These are phyloP conservation scores for Spizellomyces sp. DNA, from an alignment of 192 early-diverging fungal genomes.

Conservation along the genomic window DNA sequence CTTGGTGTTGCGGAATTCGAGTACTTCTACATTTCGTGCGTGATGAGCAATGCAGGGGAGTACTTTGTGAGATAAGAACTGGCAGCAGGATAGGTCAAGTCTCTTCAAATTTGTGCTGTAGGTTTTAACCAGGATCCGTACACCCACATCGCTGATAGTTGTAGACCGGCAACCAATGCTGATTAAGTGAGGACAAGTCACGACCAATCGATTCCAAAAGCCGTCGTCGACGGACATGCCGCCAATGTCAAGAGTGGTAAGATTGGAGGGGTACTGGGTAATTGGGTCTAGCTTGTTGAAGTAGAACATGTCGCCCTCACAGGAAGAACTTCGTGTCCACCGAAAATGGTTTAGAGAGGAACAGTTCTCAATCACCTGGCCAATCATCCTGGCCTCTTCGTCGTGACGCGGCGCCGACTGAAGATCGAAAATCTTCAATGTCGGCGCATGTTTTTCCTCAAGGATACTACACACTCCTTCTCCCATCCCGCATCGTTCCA, in stretches of 20 bases:
- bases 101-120: background rate
- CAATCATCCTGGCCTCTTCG: background rate
- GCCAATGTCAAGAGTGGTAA: background rate
- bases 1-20: background rate
- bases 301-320: background rate
- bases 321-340: background rate
- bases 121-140: background rate
- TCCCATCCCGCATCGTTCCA: background rate
- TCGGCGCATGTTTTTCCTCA: background rate
- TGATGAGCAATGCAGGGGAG: background rate
- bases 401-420: background rate
- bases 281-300: background rate
- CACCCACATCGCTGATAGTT: background rate
- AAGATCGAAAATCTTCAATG: background rate
- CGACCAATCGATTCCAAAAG: background rate
- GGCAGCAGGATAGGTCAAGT: background rate
- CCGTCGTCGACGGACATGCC: background rate
- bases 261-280: background rate
- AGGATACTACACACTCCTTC: background rate
- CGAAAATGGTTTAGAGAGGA: background rate
- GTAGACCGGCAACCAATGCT: background rate
- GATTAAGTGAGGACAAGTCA: background rate
- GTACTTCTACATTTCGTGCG: background rate
- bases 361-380: background rate
- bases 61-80: background rate